Evolutionary conservation across 2,329 filamentous ascomycete genomes (phyloP).

Genomic region (Paecilomyces sp.): DNA sequence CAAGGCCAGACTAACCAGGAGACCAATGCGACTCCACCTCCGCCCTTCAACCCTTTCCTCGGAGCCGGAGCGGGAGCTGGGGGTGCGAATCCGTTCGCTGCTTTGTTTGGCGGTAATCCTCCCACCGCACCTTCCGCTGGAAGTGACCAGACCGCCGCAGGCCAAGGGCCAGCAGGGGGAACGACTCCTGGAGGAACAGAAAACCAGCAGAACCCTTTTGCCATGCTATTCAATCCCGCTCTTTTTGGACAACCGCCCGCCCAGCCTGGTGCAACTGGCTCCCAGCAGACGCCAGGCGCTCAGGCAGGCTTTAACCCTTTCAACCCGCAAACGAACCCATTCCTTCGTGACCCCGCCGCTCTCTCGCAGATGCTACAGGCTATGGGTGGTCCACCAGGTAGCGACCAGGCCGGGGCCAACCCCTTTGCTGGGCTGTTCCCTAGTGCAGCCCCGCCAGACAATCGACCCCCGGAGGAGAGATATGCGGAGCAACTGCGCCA

Average conservation of each 20-base stretch:
- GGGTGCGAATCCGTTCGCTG: conserved; percentile 54
- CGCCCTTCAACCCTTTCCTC: conserved; percentile 29
- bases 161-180: conserved; percentile 22
- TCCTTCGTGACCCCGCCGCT: conserved; percentile 53
- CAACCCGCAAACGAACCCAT: conserved; percentile 43
- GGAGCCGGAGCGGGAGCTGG: conserved; percentile 18
- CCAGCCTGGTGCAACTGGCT: conserved; percentile 15
- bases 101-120: conserved; percentile 44
- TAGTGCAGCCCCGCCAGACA: conserved; percentile 62
- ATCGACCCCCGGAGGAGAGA: conserved; percentile 82
- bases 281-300: conserved; percentile 22
- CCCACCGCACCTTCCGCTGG: conserved; percentile 22
- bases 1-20: conserved; percentile 29
- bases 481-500: conserved; percentile 87
- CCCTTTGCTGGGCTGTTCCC: conserved; percentile 45
- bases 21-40: conserved; percentile 36
- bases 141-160: conserved; percentile 19
- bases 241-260: conserved; percentile 23
- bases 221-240: conserved; percentile 52
- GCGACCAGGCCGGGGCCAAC: conserved; percentile 27
- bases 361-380: conserved; percentile 51
- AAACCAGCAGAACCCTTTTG: conserved; percentile 57
- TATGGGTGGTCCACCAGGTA: conserved; percentile 32
- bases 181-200: conserved; percentile 23
- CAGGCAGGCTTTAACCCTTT: conserved; percentile 41